phyloP scores from a whole-genome alignment of 306 rosid genomes.

The Lotus japonicus region DNA sequence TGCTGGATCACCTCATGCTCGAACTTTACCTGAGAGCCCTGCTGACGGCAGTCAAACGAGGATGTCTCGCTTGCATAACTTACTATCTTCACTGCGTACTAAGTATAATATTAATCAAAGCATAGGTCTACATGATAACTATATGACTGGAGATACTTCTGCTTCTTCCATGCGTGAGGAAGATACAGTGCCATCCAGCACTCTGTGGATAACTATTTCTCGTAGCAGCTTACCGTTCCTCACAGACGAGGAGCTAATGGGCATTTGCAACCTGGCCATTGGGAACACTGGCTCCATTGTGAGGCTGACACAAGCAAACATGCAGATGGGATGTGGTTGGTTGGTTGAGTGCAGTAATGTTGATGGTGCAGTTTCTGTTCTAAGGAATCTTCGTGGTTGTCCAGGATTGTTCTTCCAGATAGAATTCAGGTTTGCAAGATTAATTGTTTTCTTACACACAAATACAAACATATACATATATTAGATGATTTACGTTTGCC shows the following conservation, averaged over 20 bases:
- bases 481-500: constrained; percentile 12
- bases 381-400: constrained; percentile 61
- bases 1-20: constrained; percentile 58
- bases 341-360: constrained; percentile 65
- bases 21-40: constrained; percentile 49
- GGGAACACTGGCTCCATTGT: constrained; percentile 52
- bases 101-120: constrained; percentile 59
- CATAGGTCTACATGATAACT: constrained; percentile 42
- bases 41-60: constrained; percentile 42
- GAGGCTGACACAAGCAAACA: constrained; percentile 53
- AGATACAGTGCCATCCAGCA: constrained; percentile 47
- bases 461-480: not conserved
- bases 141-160: constrained; percentile 39
- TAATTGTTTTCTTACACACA: not conserved
- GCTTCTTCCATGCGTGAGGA: constrained; percentile 43
- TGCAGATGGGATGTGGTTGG: constrained; percentile 67
- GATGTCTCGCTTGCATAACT: constrained; percentile 51
- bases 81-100: constrained; percentile 44
- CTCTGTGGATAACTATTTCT: constrained; percentile 57
- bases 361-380: constrained; percentile 50
- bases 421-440: constrained; percentile 57
- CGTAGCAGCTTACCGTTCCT: constrained; percentile 40
- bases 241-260: constrained; percentile 62
- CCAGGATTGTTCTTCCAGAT: constrained; percentile 70
- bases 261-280: constrained; percentile 58